Conservation (phyloP, 371 early-diverging fungal species). For the Choanephora cucurbitarum region DNA sequence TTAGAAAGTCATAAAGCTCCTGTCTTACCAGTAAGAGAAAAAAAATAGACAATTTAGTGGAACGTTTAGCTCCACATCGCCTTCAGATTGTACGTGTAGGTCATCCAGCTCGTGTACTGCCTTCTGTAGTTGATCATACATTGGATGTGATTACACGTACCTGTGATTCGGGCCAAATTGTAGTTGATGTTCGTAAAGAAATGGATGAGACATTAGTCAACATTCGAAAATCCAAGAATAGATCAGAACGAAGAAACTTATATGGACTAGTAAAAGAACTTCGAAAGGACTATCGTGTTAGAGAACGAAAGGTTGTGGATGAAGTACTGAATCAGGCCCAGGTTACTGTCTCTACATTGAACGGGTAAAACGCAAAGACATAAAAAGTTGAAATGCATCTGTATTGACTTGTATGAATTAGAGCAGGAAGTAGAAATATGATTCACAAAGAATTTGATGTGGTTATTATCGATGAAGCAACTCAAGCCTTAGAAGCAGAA, state of each 20-base stretch:
- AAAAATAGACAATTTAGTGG: conserved; percentile 86
- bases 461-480: conserved; percentile 94
- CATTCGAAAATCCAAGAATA: conserved; percentile 64
- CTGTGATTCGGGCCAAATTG: conserved; percentile 77
- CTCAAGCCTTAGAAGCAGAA: conserved; percentile 89
- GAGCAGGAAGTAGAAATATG: conserved; percentile 59
- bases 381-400: neutral
- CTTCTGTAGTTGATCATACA: conserved; percentile 68
- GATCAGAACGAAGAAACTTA: conserved; percentile 66
- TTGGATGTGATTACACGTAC: conserved; percentile 71
- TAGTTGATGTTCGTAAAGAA: conserved; percentile 78
- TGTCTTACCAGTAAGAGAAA: too few species aligned
- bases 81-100: conserved; percentile 83
- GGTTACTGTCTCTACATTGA: conserved; percentile 66
- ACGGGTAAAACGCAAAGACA: conserved; percentile 44
- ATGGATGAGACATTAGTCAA: conserved; percentile 71
- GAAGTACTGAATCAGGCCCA: conserved; percentile 64
- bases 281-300: conserved; percentile 68
- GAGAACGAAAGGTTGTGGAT: conserved; percentile 73
- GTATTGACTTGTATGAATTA: conserved; percentile 2
- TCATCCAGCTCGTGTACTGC: conserved; percentile 83
- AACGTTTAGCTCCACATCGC: conserved; percentile 64
- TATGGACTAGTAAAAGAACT: conserved; percentile 73
- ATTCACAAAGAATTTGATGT: conserved; percentile 79
- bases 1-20: too few species aligned